Evolutionary conservation across 805 yeast species (phyloP).

Genomic region (Ogataea pignaliae): DNA sequence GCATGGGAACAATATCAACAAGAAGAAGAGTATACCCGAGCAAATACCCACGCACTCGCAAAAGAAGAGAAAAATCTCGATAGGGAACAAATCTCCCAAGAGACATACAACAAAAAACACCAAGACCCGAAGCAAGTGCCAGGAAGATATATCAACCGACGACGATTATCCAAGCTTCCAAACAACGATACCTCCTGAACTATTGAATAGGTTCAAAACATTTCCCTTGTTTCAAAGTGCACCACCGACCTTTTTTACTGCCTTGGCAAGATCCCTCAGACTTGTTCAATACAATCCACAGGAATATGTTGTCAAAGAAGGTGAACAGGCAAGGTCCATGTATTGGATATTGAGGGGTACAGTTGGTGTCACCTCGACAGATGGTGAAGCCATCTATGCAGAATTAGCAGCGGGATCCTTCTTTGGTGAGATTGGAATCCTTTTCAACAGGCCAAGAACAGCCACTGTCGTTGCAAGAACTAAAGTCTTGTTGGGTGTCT

Average conservation of each 20-base stretch:
- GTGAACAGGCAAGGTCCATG: conserved; percentile 73
- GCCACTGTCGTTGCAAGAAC: conserved; percentile 74
- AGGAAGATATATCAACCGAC: conserved; percentile 4
- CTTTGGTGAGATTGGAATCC: conserved; percentile 76
- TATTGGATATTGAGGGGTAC: conserved; percentile 76
- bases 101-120: neutral
- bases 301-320: conserved; percentile 63
- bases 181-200: conserved; percentile 43
- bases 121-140: neutral
- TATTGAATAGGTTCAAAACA: conserved; percentile 48
- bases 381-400: conserved; percentile 72
- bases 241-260: conserved; percentile 58
- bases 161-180: conserved; percentile 17
- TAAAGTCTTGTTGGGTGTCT: conserved; percentile 60
- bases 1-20: too few species aligned
- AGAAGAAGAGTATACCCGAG: too few species aligned
- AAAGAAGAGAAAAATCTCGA: neutral
- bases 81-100: neutral
- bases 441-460: conserved; percentile 71
- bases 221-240: conserved; percentile 66
- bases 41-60: too few species aligned
- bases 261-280: conserved; percentile 52
- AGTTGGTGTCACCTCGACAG: conserved; percentile 72
- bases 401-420: conserved; percentile 65
- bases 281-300: conserved; percentile 63